These are phyloP conservation scores for Metschnikowia santaceciliae DNA, from an alignment of 805 yeast genomes.

Conservation along the genomic window DNA sequence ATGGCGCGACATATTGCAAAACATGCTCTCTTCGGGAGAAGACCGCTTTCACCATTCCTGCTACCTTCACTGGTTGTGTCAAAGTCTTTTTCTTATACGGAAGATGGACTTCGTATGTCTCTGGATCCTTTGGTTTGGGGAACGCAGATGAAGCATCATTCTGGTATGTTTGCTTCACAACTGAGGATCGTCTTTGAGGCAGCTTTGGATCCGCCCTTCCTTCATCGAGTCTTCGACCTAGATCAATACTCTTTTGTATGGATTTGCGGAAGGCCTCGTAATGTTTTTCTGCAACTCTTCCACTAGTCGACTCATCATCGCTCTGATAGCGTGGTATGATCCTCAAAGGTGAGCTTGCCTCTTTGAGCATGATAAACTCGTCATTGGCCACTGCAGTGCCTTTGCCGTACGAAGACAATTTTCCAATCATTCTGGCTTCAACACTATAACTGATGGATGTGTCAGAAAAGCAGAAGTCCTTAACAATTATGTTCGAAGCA, in stretches of 20 bases:
- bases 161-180: conserved; percentile 16
- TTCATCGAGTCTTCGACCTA: conserved; percentile 7
- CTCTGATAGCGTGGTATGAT: conserved; percentile 18
- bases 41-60: conserved; percentile 20
- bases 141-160: neutral
- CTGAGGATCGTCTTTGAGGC: conserved; percentile 11
- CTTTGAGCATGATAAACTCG: conserved; percentile 24
- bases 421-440: conserved; percentile 26
- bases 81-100: conserved; percentile 22
- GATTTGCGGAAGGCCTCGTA: conserved; percentile 17
- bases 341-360: conserved; percentile 22
- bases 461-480: conserved; percentile 26
- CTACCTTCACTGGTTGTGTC: conserved; percentile 20
- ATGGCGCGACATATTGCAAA: conserved; percentile 13
- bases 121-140: neutral
- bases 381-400: conserved; percentile 11
- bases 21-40: conserved; percentile 15
- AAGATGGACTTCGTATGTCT: conserved; percentile 15
- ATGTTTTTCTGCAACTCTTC: conserved; percentile 13
- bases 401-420: conserved; percentile 19
- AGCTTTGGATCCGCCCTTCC: conserved; percentile 2
- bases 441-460: conserved; percentile 28
- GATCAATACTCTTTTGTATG: conserved; percentile 8
- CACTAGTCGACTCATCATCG: conserved; percentile 2
- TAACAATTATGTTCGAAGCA: conserved; percentile 12